Evolutionary conservation across 805 yeast species (phyloP), one percentile per base, ranked within the genome.

Genomic region (Babjeviella inositovora): DNA sequence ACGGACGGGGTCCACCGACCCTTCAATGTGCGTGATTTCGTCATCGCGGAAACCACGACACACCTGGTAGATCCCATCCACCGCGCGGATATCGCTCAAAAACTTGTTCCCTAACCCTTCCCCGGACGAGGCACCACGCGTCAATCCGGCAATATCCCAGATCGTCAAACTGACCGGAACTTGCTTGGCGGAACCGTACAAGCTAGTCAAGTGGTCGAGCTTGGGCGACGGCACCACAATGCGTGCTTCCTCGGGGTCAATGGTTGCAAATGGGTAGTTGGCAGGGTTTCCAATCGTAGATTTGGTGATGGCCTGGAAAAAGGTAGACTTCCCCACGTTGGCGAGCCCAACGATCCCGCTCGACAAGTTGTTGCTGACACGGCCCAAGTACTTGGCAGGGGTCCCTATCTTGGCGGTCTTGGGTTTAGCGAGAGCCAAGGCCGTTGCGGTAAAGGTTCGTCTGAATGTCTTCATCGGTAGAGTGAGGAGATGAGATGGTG

Each of bases 91-190:
- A 36, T 73, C 72, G 24, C 69, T 60, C 34, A 73, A 53, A 47
- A 73, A 73, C 21, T 74, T 70, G 47, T 73, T 73, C n/a, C 84
- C 84, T 25, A 73, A 51, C 4, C 84, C 84, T 29, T 69, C 75
- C 21, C 81, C 81, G 11, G 67, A 54, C 17, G 38, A 34, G 7
- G 76, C 69, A 32, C 76, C 75, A 32, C 69, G 53, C 11, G 73
- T 71, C 21, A 73, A 54, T 6, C 84, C 81, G 4, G 81, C 81
- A 33, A 73, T 73, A 39, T 73, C 84, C 30, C 57, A 70, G 8
- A 73, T 54, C 18, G 69, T 67, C 27, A 72, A 48, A 9, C 54
- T 50, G 0, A 79, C 59, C 5, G 74, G 73, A 6, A 71, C 48
- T 23, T 53, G 52, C 28, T 57, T 58, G 20, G 48, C 45, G 1